Evolutionary conservation across 768 basidiomycete genomes (phyloP).

Genomic region (Amanita rimosa): DNA sequence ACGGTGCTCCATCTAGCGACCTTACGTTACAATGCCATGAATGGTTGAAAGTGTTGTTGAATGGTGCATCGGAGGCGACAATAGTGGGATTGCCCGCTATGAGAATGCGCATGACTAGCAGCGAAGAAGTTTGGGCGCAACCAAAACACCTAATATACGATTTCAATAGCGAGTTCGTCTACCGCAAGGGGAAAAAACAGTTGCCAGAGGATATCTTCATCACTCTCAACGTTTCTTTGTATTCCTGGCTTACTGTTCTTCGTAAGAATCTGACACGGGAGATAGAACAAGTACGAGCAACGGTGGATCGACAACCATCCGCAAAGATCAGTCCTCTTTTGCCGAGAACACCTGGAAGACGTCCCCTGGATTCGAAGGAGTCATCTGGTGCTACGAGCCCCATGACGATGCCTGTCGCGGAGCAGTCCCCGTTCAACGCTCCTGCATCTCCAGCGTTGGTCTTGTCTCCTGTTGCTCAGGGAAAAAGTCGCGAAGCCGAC

Average conservation of each 20-base stretch:
- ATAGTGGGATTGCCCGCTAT: slow-evolving; percentile 78
- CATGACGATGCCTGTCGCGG: neutral
- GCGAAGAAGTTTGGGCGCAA: slow-evolving; percentile 36
- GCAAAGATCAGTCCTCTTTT: slow-evolving; percentile 15
- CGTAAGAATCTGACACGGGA: slow-evolving; percentile 68
- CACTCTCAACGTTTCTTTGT: slow-evolving; percentile 72
- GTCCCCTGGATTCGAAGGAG: slow-evolving; percentile 19
- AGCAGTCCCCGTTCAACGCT: neutral
- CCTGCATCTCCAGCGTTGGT: slow-evolving; percentile 1
- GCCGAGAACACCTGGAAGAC: neutral
- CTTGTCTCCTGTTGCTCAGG: neutral
- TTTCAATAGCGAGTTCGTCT: slow-evolving; percentile 61
- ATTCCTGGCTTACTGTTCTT: slow-evolving; percentile 71
- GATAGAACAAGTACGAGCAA: slow-evolving; percentile 60
- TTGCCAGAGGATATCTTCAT: slow-evolving; percentile 69
- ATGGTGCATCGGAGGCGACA: slow-evolving; percentile 53
- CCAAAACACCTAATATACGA: slow-evolving; percentile 45
- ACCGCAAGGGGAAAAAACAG: slow-evolving; percentile 37
- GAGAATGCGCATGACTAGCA: slow-evolving; percentile 71
- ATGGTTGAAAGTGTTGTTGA: slow-evolving; percentile 54
- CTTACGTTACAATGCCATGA: slow-evolving; percentile 26
- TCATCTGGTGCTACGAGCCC: slow-evolving; percentile 19
- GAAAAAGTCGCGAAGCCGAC: slow-evolving; percentile 6
- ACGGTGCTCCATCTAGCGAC: slow-evolving; percentile 24
- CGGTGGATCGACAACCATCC: slow-evolving; percentile 41